Base-by-base conservation (phyloP, 2,329 filamentous ascomycete species). In the Aspergillus hiratsukae region DNA sequence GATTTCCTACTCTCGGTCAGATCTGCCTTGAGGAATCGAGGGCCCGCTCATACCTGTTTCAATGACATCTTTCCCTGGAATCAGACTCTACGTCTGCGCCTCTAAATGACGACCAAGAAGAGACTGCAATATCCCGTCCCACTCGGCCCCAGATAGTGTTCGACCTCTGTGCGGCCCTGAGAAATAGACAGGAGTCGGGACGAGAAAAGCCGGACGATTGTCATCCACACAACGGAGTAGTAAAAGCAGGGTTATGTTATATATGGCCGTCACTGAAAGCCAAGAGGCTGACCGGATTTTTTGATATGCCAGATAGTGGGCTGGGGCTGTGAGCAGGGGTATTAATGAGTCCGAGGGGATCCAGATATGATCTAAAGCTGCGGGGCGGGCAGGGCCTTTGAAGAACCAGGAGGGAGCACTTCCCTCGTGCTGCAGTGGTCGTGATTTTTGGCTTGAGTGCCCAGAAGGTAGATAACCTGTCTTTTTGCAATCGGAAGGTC, bases 1-100 rank as follows among this genome's bases (percentile, higher is more conserved):
- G 76, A 99, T 99, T 88, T 99, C 94, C 92, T 96, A 62, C 48
- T 17, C 14, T 43, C 28, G 25, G 27, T 52, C 21, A 49, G 21
- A 37, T 37, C 6, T 37, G 31, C 31, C 3, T 37, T 37, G 31
- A 14, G 31, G 17, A 5, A 17, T 48, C 2, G 17, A 48, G 3
- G 37, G 25, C 1, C 10, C 28, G 2, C 54, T 37, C 75, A 59
- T 74, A 85, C 83, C 76, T 84, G 82, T 76, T 85, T 85, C 66
- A 85, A 74, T 62, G 83, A 84, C 83, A 85, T 85, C 31, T 17
- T 28, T 37, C 58, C n/a, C 29, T 28, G 19, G 28, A 29, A 23
- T 31, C 8, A 7, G 8, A 14, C 14, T 46, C 43, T 2, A 46
- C 6, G 21, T 27, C 21, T 46, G 43, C 23, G 31, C 31, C 31